Percentiles rank a stretch among this genome's conserved stretches.
These are phyloP conservation scores for Penicillium alfredii DNA, from an alignment of 495 filamentous ascomycete species.

Conservation along the genomic window DNA sequence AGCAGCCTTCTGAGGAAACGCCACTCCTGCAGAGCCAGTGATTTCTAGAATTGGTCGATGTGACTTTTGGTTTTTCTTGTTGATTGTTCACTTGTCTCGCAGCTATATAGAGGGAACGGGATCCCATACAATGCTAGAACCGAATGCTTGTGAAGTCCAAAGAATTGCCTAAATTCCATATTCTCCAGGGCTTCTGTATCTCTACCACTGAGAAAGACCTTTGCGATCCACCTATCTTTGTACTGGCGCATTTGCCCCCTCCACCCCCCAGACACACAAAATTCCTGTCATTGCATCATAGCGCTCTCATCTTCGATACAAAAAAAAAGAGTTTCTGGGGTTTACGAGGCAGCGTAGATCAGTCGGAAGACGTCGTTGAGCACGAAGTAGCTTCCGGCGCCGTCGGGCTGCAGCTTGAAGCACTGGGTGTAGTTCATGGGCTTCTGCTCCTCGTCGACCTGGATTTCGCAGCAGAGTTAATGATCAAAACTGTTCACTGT, in stretches of 20 bases:
- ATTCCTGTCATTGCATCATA: conserved; percentile 20
- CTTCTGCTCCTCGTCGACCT: conserved; percentile 76
- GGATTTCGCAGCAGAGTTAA: background rate
- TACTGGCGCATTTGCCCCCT: background rate
- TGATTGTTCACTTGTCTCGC: conserved; percentile 1
- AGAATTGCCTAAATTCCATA: conserved; percentile 4
- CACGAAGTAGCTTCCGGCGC: conserved; percentile 68
- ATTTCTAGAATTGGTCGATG: conserved; percentile 1
- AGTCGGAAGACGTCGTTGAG: conserved; percentile 91
- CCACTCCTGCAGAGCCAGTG: conserved; percentile 35
- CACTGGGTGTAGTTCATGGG: conserved; percentile 82
- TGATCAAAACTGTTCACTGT: background rate
- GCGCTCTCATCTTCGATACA: conserved; percentile 1
- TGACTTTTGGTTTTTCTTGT: background rate
- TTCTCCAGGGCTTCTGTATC: too few species aligned
- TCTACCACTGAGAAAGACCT: too few species aligned
- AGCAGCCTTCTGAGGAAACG: conserved; percentile 43
- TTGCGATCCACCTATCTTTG: conserved; percentile 1
- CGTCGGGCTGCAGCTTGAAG: conserved; percentile 74
- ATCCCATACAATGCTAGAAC: conserved; percentile 1
- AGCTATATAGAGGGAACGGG: conserved; percentile 8
- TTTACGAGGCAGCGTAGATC: conserved; percentile 47
- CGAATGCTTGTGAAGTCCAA: conserved; percentile 2
- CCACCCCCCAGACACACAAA: conserved; percentile 6
- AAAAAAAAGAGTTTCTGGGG: background rate